Conservation (phyloP, 2,329 filamentous ascomycete species). For the Colletotrichum gigasporum region DNA sequence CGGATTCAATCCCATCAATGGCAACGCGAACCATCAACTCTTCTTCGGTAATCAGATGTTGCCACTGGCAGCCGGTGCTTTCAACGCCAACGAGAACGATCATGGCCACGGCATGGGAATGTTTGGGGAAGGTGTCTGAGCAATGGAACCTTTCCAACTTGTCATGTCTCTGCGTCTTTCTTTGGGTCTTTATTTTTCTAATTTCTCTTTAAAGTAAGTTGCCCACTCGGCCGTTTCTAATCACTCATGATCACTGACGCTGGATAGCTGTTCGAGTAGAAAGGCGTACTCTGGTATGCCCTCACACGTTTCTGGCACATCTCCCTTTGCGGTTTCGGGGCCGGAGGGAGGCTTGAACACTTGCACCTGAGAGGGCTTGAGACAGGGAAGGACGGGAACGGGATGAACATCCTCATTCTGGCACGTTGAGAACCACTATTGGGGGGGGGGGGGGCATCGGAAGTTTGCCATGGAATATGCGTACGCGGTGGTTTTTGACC, state of each 20-base stretch:
- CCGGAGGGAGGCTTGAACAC: too few species aligned
- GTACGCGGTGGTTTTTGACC: not conserved
- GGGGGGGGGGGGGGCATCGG: not conserved
- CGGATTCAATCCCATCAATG: slow-evolving; percentile 14
- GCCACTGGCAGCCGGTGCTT: not conserved
- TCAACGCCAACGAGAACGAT: not conserved
- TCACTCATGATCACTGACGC: not conserved
- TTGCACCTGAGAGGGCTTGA: too few species aligned
- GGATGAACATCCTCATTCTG: not conserved
- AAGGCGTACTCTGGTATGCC: not conserved
- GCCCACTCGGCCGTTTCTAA: too few species aligned
- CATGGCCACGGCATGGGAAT: not conserved
- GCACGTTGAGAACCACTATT: not conserved
- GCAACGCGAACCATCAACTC: not conserved
- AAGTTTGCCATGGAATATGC: not conserved
- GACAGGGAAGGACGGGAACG: not conserved
- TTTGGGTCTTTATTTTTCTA: slow-evolving; percentile 6
- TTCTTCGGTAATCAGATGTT: not conserved
- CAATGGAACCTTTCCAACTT: not conserved
- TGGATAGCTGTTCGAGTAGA: slow-evolving; percentile 18
- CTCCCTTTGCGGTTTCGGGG: not conserved
- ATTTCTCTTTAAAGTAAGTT: slow-evolving; percentile 2
- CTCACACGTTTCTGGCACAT: not conserved
- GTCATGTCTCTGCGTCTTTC: not conserved
- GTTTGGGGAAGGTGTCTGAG: slow-evolving; percentile 2